Conservation (phyloP, 73 alveolate species). For the Blepharisma japonicum region DNA sequence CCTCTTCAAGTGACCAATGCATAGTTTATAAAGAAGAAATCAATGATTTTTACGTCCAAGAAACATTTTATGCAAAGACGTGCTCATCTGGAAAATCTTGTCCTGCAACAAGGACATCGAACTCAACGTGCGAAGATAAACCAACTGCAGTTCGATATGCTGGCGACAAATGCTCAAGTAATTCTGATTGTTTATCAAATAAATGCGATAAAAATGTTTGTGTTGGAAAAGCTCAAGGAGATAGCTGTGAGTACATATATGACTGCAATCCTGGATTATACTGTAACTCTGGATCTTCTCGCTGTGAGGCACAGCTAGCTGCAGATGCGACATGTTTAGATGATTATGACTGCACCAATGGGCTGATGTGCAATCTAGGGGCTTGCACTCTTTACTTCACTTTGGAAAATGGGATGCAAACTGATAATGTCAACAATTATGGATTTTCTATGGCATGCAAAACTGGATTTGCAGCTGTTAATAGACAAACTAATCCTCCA, state of each 20-base stretch:
- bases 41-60: too few species aligned
- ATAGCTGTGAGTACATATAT: neutral
- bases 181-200: neutral
- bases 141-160: neutral
- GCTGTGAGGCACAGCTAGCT: too few species aligned
- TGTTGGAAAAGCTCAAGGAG: neutral
- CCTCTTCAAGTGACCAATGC: too few species aligned
- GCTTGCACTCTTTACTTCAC: neutral
- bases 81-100: too few species aligned
- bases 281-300: neutral
- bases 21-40: too few species aligned
- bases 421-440: too few species aligned
- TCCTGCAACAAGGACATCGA: neutral
- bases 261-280: conserved; percentile 9
- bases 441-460: too few species aligned
- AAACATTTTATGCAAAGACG: too few species aligned
- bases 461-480: too few species aligned
- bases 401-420: neutral
- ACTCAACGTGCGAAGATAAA: neutral
- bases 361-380: neutral
- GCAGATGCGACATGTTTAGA: too few species aligned
- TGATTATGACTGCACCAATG: neutral
- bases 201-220: neutral
- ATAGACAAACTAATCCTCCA: too few species aligned
- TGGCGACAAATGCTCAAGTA: neutral